Evolutionary conservation across 306 rosid genomes (phyloP).

Genomic region (Sechiopsis laciniata): DNA sequence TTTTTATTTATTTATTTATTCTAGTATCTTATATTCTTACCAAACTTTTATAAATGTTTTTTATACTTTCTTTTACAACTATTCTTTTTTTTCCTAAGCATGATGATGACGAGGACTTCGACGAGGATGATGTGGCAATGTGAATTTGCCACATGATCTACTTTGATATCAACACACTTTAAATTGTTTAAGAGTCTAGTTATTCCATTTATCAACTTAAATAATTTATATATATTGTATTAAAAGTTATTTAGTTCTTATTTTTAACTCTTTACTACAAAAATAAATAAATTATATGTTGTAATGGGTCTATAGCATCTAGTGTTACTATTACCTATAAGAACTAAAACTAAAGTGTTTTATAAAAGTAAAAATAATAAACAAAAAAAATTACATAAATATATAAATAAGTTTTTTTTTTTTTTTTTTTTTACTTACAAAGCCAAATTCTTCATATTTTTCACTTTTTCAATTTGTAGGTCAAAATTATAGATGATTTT

Average conservation of each 20-base stretch:
- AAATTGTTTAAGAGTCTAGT: no score
- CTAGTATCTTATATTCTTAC: neutral
- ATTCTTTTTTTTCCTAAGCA: neutral
- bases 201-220: no score
- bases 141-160: neutral
- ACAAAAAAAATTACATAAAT: neutral
- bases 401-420: neutral
- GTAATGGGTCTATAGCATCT: no score
- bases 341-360: neutral
- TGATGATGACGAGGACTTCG: slow-evolving; percentile 7
- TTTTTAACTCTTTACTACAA: no score
- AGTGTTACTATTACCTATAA: neutral
- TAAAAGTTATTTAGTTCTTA: no score
- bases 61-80: neutral
- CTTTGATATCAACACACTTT: neutral
- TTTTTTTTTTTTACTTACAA: neutral
- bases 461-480: neutral
- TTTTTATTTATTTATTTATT: no score
- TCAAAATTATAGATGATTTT: neutral
- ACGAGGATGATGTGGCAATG: slow-evolving; percentile 2
- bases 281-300: no score
- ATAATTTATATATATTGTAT: no score
- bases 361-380: neutral
- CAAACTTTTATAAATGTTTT: neutral
- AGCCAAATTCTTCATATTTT: neutral